A percentile compares a stretch with the other conserved stretches of the same genome.
phyloP scores from a whole-genome alignment of 2,329 filamentous ascomycete genomes.

The Erysiphe pulchra region DNA sequence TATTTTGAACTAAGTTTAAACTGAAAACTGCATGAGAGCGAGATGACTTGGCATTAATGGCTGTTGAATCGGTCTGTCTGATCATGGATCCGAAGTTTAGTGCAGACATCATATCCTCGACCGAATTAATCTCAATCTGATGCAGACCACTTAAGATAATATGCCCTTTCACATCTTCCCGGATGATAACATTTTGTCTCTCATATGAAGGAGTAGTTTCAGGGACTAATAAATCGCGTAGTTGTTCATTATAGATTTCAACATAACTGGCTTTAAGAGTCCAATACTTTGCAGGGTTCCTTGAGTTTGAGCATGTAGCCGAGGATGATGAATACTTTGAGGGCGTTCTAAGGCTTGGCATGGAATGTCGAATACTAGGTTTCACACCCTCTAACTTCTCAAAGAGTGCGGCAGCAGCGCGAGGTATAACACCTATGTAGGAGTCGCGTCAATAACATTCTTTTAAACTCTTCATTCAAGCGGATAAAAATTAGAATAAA shows the following conservation, averaged over 20 bases:
- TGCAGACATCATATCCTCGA: conserved; percentile 71
- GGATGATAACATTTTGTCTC: conserved; percentile 60
- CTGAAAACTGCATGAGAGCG: conserved; percentile 95
- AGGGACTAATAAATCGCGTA: conserved; percentile 68
- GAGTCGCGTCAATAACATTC: background rate
- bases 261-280: conserved; percentile 84
- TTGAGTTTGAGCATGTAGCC: conserved; percentile 3
- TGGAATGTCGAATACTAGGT: conserved; percentile 32
- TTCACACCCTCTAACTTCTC: conserved; percentile 46
- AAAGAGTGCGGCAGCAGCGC: conserved; percentile 67
- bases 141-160: conserved; percentile 80
- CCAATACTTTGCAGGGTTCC: conserved; percentile 47
- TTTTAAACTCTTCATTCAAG: too few species aligned
- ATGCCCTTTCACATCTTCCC: conserved; percentile 82
- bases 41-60: conserved; percentile 92
- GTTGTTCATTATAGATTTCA: conserved; percentile 92
- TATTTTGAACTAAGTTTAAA: conserved; percentile 74
- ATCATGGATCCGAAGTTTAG: conserved; percentile 84
- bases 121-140: conserved; percentile 69
- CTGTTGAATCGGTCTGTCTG: conserved; percentile 87
- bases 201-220: conserved; percentile 45
- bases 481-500: background rate
- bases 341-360: conserved; percentile 58
- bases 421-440: conserved; percentile 67
- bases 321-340: conserved; percentile 41